Percentiles rank a stretch among this genome's conserved stretches.
These are phyloP conservation scores for Ilyonectria destructans DNA, from an alignment of 2,329 filamentous ascomycete species.

Conservation along the genomic window DNA sequence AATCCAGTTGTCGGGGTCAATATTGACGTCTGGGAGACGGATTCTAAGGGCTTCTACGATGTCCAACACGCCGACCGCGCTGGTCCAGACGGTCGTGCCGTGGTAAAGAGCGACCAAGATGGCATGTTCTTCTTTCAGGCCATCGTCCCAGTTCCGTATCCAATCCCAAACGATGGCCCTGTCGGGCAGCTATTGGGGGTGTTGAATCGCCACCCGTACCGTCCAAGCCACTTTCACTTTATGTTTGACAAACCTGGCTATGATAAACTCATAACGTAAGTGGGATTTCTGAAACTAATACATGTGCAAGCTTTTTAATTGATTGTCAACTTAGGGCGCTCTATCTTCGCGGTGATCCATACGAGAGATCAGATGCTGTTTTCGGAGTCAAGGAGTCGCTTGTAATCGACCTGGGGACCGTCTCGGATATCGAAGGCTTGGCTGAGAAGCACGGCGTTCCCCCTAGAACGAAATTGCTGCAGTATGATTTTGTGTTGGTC, in stretches of 20 bases:
- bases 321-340: constrained; percentile 71
- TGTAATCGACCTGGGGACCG: constrained; percentile 71
- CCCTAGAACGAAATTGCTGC: constrained; percentile 16
- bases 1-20: constrained; percentile 74
- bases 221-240: constrained; percentile 88
- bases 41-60: constrained; percentile 82
- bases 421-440: constrained; percentile 25
- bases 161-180: constrained; percentile 87
- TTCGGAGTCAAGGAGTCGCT: constrained; percentile 90
- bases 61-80: constrained; percentile 77
- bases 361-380: constrained; percentile 87
- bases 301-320: not conserved
- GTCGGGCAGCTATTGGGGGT: constrained; percentile 80
- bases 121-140: constrained; percentile 82
- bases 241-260: constrained; percentile 77
- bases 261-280: constrained; percentile 35
- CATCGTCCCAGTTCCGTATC: constrained; percentile 88
- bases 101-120: constrained; percentile 49
- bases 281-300: not conserved
- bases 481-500: constrained; percentile 35
- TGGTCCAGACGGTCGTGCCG: constrained; percentile 53
- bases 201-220: constrained; percentile 80
- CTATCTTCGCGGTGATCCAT: constrained; percentile 84
- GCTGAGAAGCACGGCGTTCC: constrained; percentile 27
- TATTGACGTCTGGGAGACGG: constrained; percentile 87